Percentiles rank a stretch among this genome's conserved stretches.
These are phyloP conservation scores for Phlyctochytrium planicorne DNA, from an alignment of 192 early-diverging fungal species.

Conservation along the genomic window DNA sequence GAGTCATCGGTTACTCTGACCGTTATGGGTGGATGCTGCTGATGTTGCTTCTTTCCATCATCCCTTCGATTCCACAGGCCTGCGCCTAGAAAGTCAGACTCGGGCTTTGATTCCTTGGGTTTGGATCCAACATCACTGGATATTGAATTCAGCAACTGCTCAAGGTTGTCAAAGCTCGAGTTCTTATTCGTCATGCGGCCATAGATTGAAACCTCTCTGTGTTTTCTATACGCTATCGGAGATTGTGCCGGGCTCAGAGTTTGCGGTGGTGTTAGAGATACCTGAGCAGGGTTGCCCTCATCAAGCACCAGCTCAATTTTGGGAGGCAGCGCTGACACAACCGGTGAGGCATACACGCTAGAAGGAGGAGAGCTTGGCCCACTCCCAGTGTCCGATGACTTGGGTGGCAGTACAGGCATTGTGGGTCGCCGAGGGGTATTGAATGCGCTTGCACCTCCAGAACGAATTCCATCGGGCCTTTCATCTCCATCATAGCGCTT, in stretches of 20 bases:
- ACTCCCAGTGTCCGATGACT: background rate
- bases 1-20: background rate
- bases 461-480: background rate
- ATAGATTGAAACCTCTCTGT: slow-evolving; percentile 5
- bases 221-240: background rate
- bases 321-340: background rate
- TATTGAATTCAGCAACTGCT: slow-evolving; percentile 3
- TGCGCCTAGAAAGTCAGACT: background rate
- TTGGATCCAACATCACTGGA: background rate
- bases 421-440: background rate
- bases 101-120: background rate
- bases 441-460: background rate
- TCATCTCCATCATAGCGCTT: slow-evolving; percentile 3
- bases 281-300: background rate
- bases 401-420: background rate
- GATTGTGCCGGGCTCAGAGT: background rate
- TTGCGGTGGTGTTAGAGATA: background rate
- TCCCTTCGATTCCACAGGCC: background rate
- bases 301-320: background rate
- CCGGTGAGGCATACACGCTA: background rate
- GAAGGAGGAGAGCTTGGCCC: background rate
- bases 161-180: background rate
- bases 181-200: background rate
- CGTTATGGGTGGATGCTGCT: background rate
- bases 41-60: background rate